Conservation (phyloP, 441 rosid species). For the Flueggea neowawraea region DNA sequence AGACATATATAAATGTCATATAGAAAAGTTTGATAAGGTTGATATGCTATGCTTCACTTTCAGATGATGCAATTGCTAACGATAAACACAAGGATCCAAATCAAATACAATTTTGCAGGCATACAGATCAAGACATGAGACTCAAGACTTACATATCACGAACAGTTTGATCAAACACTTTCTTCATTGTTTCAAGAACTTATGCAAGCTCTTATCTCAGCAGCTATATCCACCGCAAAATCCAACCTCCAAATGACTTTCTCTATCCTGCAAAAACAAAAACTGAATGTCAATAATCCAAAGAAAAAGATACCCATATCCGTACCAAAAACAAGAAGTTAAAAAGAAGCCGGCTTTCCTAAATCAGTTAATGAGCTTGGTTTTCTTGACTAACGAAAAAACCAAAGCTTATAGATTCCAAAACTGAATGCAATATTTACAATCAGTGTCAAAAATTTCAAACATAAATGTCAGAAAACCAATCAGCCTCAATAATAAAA, state of each 20-base stretch:
- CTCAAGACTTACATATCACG: slow-evolving; percentile 79
- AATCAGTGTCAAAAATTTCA: no score
- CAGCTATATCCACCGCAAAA: neutral
- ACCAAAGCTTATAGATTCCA: no score
- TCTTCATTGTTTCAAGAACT: slow-evolving; percentile 63
- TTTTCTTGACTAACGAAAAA: no score
- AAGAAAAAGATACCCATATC: no score
- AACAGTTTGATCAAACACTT: slow-evolving; percentile 91
- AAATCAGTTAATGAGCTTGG: no score
- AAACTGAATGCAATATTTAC: no score
- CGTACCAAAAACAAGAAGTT: no score
- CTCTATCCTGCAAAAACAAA: neutral
- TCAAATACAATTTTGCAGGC: neutral
- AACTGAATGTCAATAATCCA: neutral
- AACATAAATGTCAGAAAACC: no score
- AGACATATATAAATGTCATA: neutral
- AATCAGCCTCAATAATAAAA: no score
- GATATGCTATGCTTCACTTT: neutral
- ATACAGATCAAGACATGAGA: neutral
- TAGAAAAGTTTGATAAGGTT: neutral
- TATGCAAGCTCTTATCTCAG: neutral
- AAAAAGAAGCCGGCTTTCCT: no score
- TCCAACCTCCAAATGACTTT: neutral
- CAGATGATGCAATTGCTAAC: neutral
- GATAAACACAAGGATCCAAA: neutral